Base-by-base conservation (phyloP, 2,329 filamentous ascomycete genomes). In the Aureobasidium melanogenum region DNA sequence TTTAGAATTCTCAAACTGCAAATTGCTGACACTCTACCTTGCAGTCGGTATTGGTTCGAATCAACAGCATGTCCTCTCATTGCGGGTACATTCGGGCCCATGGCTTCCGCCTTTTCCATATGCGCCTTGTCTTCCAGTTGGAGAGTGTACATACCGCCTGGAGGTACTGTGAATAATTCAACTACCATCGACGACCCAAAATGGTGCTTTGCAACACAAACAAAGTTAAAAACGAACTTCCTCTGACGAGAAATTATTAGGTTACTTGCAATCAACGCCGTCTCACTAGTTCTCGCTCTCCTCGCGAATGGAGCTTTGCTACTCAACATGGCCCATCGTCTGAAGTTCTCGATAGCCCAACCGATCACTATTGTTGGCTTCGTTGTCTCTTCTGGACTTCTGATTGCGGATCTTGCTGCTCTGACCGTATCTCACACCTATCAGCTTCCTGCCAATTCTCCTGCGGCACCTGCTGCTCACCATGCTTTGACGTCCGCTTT, bases 301-400 rank as follows among this genome's bases (percentile, higher is more conserved):
- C 68, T 77, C 5, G 80, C 82, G 9, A 86, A 86, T 62, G 66
- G 79, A 15, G 74, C 79, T 2, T 71, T 86, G 7, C 74, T 85
- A 1, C 73, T 85, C 26, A 85, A 84, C 69, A 85, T 86, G 83
- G 80, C 82, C 2, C 76, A 77, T 26, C 75, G 81, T 14, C 67
- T 85, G 10, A 72, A 75, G 0, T 85, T 85, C 67, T 72, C 74
- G 5, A 73, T 84, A 28, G 82, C 82, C 0, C 83, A 85, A 66
- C 80, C 83, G 1, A 80, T 85, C 46, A 84, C 82, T 0, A 83
- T 85, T 36, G 66, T 79, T n/a, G 82, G 82, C n/a, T 85, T 82
- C 73, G 79, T 81, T 50, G 66, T 82, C 2, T 76, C 82, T 14
- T 81, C 81, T 0, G 63, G 80, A 5, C 73, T 85, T 1, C 74